Evolutionary conservation across 352 stramenopile genomes (phyloP).

Genomic region (Pythium oligandrum): DNA sequence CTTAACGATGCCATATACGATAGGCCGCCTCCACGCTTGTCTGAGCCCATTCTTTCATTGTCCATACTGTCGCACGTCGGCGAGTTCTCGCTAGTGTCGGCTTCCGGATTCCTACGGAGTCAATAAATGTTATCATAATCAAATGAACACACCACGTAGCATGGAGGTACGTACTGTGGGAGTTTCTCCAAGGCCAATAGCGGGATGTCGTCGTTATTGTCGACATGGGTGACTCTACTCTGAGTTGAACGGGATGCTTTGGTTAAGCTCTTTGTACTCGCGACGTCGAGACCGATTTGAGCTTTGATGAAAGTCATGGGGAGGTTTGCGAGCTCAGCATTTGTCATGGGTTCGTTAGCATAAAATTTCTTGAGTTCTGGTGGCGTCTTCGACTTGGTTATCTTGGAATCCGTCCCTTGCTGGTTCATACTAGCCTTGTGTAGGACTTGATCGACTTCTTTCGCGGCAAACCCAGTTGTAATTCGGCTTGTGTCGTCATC

Average conservation of each 20-base stretch:
- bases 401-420: not conserved
- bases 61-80: slow-evolving; percentile 16
- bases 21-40: slow-evolving; percentile 11
- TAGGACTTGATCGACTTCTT: not conserved
- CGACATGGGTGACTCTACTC: slow-evolving; percentile 10
- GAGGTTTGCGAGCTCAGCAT: slow-evolving; percentile 58
- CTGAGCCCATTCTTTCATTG: slow-evolving; percentile 1
- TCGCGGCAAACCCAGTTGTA: not conserved
- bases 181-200: slow-evolving; percentile 50
- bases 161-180: slow-evolving; percentile 22
- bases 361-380: slow-evolving; percentile 61
- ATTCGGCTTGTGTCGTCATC: not conserved
- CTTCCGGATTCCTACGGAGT: slow-evolving; percentile 24
- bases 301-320: slow-evolving; percentile 70
- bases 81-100: slow-evolving; percentile 12
- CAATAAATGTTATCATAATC: not conserved
- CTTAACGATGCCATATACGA: slow-evolving; percentile 25
- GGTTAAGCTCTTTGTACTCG: slow-evolving; percentile 8
- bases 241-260: slow-evolving; percentile 14
- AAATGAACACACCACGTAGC: not conserved
- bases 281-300: slow-evolving; percentile 62
- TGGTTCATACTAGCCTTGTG: not conserved
- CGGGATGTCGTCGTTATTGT: slow-evolving; percentile 54
- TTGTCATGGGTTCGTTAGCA: slow-evolving; percentile 56
- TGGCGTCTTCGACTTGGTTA: not conserved